phyloP scores from a whole-genome alignment of 2,329 filamentous ascomycete species.

The Aurifilum marmelostoma region DNA sequence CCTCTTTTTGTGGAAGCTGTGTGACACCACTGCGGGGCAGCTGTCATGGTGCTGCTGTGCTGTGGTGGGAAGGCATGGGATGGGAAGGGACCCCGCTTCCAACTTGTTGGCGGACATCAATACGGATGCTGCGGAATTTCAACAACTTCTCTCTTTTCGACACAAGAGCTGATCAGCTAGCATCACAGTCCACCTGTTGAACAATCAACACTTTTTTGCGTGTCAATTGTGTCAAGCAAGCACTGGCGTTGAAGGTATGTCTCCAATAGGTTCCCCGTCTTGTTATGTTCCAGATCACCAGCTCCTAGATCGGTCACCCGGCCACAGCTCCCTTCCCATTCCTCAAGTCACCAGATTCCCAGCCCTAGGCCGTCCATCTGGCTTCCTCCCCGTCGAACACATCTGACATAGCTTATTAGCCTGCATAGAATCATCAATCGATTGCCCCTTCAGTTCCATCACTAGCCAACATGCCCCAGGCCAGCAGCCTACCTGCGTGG shows the following conservation, averaged over 20 bases:
- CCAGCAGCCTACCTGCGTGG: conserved; percentile 86
- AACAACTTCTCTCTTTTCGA: neutral
- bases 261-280: neutral
- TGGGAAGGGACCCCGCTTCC: conserved; percentile 29
- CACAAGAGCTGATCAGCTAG: neutral
- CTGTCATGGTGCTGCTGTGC: neutral
- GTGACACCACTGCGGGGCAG: conserved; percentile 23
- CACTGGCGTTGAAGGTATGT: neutral
- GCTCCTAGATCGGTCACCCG: neutral
- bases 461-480: conserved; percentile 70
- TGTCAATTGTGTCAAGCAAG: conserved; percentile 5
- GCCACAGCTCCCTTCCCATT: neutral
- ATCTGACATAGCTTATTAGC: neutral
- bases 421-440: neutral
- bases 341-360: neutral
- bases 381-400: neutral
- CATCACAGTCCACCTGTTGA: neutral
- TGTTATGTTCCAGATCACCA: neutral
- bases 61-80: conserved; percentile 24
- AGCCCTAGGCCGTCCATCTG: neutral
- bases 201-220: neutral
- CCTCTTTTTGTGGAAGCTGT: conserved; percentile 7
- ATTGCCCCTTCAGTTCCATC: neutral
- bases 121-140: neutral
- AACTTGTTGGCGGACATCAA: conserved; percentile 3